Evolutionary conservation across 768 basidiomycete species (phyloP).

Genomic region (Leccinum subgranulosum): DNA sequence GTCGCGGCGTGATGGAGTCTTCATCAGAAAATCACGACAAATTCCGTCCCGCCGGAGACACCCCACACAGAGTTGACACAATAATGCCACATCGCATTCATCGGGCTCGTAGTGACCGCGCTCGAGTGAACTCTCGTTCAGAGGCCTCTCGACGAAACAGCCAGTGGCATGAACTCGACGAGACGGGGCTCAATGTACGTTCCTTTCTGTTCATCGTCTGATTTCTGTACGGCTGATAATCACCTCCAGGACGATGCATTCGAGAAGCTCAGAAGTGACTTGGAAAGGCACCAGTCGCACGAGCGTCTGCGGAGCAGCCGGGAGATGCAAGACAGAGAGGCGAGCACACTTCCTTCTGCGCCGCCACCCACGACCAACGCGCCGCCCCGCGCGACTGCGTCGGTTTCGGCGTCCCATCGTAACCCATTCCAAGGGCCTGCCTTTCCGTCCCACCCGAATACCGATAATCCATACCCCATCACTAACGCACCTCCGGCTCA

Average conservation of each 20-base stretch:
- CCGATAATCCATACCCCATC: conserved; percentile 20
- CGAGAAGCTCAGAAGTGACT: conserved; percentile 44
- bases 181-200: conserved; percentile 52
- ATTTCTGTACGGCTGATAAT: neutral
- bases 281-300: conserved; percentile 46
- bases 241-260: conserved; percentile 44
- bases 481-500: conserved; percentile 1
- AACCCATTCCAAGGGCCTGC: conserved; percentile 2
- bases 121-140: conserved; percentile 1
- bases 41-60: too few relatives aligned
- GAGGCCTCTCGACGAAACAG: conserved; percentile 10
- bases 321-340: neutral
- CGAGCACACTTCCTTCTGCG: conserved; percentile 2
- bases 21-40: conserved; percentile 5
- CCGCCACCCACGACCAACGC: conserved; percentile 6
- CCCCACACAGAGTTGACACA: too few relatives aligned
- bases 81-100: conserved; percentile 53
- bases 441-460: neutral
- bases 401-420: neutral
- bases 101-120: conserved; percentile 39
- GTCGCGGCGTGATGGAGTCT: conserved; percentile 18
- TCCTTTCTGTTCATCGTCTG: neutral
- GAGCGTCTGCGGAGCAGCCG: neutral
- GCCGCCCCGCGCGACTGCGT: conserved; percentile 7
- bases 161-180: conserved; percentile 45